A percentile compares a stretch with the other conserved stretches of the same genome.
phyloP scores from a whole-genome alignment of 108 stramenopile species.

The Pseudonitzschia delicatissima region DNA sequence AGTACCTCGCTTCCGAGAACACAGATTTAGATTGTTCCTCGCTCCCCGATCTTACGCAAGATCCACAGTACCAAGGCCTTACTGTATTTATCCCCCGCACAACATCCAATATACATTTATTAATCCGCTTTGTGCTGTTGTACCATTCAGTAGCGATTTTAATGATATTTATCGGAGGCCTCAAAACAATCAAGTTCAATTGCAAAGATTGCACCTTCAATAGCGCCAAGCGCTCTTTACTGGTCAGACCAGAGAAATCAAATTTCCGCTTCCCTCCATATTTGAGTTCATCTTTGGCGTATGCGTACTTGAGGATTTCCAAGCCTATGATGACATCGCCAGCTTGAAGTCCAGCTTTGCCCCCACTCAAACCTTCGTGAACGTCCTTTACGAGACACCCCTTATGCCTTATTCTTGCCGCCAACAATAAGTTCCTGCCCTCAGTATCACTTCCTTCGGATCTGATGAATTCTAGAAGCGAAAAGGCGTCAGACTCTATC shows the following conservation, averaged over 20 bases:
- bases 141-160: conserved; percentile 17
- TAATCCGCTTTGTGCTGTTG: neutral
- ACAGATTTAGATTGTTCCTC: neutral
- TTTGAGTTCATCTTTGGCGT: neutral
- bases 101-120: conserved; percentile 4
- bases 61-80: conserved; percentile 14
- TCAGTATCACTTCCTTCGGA: neutral
- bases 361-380: neutral
- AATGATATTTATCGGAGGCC: conserved; percentile 25
- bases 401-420: neutral
- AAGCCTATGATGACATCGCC: conserved; percentile 31
- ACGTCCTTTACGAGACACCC: conserved; percentile 5
- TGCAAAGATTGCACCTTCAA: conserved; percentile 7
- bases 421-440: neutral
- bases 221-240: neutral
- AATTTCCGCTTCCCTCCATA: neutral
- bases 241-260: conserved; percentile 4
- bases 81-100: neutral
- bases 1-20: conserved; percentile 29
- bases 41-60: conserved; percentile 8
- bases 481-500: conserved; percentile 1
- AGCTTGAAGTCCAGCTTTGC: conserved; percentile 14
- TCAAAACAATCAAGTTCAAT: conserved; percentile 19
- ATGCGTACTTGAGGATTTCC: conserved; percentile 9
- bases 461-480: neutral